These are phyloP conservation scores for Hypomyces rosellus DNA, from an alignment of 2,329 filamentous ascomycete species.

Conservation along the genomic window DNA sequence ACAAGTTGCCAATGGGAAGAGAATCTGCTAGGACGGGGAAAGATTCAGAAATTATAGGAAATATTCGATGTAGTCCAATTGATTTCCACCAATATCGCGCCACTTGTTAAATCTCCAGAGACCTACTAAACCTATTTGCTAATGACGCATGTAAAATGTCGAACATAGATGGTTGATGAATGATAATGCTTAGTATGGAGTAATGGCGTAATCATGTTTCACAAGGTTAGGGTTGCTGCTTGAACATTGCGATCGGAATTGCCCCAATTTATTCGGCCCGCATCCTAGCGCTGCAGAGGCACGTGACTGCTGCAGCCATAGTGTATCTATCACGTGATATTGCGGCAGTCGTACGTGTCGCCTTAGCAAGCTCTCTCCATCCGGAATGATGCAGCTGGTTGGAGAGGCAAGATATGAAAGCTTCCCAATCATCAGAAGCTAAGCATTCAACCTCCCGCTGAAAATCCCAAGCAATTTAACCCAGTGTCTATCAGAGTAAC, in stretches of 20 bases:
- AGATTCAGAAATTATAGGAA: background rate
- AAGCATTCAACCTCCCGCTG: background rate
- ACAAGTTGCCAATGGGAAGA: background rate
- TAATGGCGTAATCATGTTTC: too few species aligned
- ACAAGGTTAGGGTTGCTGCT: too few species aligned
- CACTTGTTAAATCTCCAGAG: background rate
- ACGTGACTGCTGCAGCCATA: too few species aligned
- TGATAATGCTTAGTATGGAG: too few species aligned
- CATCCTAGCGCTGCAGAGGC: too few species aligned
- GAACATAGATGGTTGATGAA: too few species aligned
- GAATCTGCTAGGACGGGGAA: background rate
- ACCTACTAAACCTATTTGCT: too few species aligned
- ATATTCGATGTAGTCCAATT: background rate
- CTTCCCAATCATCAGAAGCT: background rate
- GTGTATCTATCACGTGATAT: constrained; percentile 6
- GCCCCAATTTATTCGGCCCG: too few species aligned
- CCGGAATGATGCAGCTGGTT: background rate
- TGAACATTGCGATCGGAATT: too few species aligned
- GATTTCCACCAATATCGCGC: background rate
- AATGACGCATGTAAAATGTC: too few species aligned
- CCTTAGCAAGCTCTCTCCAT: background rate
- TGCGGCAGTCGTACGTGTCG: background rate
- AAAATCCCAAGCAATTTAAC: background rate
- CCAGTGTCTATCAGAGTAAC: too few species aligned
- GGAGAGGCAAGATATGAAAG: background rate